These are phyloP conservation scores for Colletotrichum eremochloae DNA, from an alignment of 2,329 filamentous ascomycete genomes.

Conservation along the genomic window DNA sequence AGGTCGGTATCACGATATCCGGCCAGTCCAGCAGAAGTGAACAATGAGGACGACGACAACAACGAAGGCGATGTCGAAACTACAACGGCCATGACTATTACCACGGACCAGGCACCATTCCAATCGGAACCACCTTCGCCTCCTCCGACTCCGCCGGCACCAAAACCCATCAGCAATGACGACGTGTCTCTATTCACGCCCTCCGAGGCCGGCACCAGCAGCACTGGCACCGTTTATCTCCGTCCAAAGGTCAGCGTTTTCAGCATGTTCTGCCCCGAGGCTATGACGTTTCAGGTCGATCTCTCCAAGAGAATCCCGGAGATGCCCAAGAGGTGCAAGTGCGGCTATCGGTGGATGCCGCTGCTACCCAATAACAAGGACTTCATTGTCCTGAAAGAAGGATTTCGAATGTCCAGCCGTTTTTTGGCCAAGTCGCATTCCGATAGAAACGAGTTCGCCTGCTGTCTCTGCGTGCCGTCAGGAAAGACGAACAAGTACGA, in stretches of 20 bases:
- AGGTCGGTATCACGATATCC: neutral
- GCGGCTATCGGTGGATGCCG: slow-evolving; percentile 53
- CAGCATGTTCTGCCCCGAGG: slow-evolving; percentile 56
- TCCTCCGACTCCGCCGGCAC: slow-evolving; percentile 46
- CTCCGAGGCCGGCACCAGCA: slow-evolving; percentile 34
- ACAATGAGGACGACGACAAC: slow-evolving; percentile 24
- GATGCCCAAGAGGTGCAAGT: slow-evolving; percentile 47
- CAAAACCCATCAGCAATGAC: slow-evolving; percentile 44
- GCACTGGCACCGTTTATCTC: slow-evolving; percentile 15
- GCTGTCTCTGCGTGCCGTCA: slow-evolving; percentile 55
- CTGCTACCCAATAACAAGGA: slow-evolving; percentile 37
- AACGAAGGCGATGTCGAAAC: slow-evolving; percentile 46
- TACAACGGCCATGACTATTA: slow-evolving; percentile 45
- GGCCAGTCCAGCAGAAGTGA: neutral
- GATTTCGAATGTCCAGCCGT: slow-evolving; percentile 54
- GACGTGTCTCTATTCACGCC: slow-evolving; percentile 42
- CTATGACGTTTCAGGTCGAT: slow-evolving; percentile 56
- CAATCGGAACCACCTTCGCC: slow-evolving; percentile 51
- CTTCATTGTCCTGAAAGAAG: slow-evolving; percentile 52
- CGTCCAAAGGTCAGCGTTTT: slow-evolving; percentile 56
- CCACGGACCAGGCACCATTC: slow-evolving; percentile 45
- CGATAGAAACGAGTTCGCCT: slow-evolving; percentile 51
- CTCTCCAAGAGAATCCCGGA: slow-evolving; percentile 48
- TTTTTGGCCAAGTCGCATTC: slow-evolving; percentile 59
- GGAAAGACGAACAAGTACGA: slow-evolving; percentile 53